Conservation (phyloP, 164 flowering plant species). For the Nymphaea colorata region DNA sequence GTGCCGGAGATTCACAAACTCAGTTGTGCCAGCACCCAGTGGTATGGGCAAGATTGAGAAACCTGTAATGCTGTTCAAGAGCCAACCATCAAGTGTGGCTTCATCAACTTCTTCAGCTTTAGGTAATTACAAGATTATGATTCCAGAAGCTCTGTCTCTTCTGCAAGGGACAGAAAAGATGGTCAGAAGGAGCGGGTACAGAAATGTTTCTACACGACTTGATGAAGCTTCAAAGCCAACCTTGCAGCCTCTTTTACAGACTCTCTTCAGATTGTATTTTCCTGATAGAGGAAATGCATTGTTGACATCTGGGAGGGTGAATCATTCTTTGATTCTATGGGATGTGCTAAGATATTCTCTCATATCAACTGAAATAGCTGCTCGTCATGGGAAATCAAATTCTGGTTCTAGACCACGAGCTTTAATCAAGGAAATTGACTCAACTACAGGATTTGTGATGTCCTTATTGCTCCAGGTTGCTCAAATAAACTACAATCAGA, state of each 20-base stretch:
- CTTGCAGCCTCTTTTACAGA: constrained; percentile 34
- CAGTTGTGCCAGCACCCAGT: constrained; percentile 51
- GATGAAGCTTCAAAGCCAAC: constrained; percentile 18
- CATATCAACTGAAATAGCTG: constrained; percentile 73
- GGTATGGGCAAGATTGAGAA: constrained; percentile 16
- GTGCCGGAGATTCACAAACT: constrained; percentile 84
- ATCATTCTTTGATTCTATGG: constrained; percentile 65
- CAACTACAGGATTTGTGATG: constrained; percentile 51
- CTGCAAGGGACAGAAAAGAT: constrained; percentile 39
- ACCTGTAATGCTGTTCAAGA: constrained; percentile 9
- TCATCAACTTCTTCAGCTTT: constrained; percentile 10
- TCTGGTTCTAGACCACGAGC: constrained; percentile 35
- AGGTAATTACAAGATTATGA: constrained; percentile 13
- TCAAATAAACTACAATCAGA: constrained; percentile 33
- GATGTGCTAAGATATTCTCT: constrained; percentile 80
- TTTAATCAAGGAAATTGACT: constrained; percentile 47
- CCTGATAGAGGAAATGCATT: constrained; percentile 32
- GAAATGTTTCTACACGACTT: constrained; percentile 21
- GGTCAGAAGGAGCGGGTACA: constrained; percentile 27
- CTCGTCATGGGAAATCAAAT: constrained; percentile 40
- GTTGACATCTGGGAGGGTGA: constrained; percentile 29
- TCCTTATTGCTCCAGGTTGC: constrained; percentile 49
- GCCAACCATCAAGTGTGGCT: constrained; percentile 4
- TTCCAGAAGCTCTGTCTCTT: constrained; percentile 46
- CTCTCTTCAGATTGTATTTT: constrained; percentile 56